These are phyloP conservation scores for Neospora caninum DNA, from an alignment of 169 alveolate species.

Conservation along the genomic window DNA sequence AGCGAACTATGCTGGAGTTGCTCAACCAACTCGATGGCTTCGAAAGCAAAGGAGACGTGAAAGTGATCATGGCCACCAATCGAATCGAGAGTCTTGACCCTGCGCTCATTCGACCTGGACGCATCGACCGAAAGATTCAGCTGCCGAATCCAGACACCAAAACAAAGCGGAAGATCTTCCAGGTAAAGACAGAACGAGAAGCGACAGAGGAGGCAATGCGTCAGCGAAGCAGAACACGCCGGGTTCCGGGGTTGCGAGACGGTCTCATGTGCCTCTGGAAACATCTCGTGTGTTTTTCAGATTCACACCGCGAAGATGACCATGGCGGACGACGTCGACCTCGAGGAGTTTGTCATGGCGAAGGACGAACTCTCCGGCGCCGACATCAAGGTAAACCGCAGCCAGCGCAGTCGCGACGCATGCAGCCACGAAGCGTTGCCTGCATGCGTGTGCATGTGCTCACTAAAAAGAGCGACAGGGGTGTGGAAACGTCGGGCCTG, in stretches of 20 bases:
- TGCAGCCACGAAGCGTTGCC: background rate
- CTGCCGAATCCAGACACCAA: slow-evolving; percentile 96
- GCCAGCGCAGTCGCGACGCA: background rate
- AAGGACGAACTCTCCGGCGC: slow-evolving; percentile 99
- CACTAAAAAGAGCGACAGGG: background rate
- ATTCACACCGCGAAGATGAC: slow-evolving; percentile 99
- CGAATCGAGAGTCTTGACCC: slow-evolving; percentile 98
- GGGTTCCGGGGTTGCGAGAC: too few relatives aligned
- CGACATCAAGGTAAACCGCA: slow-evolving; percentile 91
- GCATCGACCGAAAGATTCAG: slow-evolving; percentile 99
- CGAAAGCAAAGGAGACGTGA: slow-evolving; percentile 98
- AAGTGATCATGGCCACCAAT: slow-evolving; percentile 98
- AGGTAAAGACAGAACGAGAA: slow-evolving; percentile 40
- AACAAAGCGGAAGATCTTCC: slow-evolving; percentile 78
- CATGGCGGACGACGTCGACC: slow-evolving; percentile 96
- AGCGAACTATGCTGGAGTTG: slow-evolving; percentile 97
- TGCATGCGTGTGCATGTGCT: background rate
- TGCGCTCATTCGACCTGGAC: slow-evolving; percentile 99
- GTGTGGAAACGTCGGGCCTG: background rate
- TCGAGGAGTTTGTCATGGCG: slow-evolving; percentile 98
- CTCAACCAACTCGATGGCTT: slow-evolving; percentile 99
- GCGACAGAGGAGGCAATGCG: too few relatives aligned
- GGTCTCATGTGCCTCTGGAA: too few relatives aligned
- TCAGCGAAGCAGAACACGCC: too few relatives aligned
- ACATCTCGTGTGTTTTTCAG: slow-evolving; percentile 71